Evolutionary conservation across 75 land plant genomes (phyloP), one percentile per base, ranked within the genome.

Genomic region (Azolla pinnata): DNA sequence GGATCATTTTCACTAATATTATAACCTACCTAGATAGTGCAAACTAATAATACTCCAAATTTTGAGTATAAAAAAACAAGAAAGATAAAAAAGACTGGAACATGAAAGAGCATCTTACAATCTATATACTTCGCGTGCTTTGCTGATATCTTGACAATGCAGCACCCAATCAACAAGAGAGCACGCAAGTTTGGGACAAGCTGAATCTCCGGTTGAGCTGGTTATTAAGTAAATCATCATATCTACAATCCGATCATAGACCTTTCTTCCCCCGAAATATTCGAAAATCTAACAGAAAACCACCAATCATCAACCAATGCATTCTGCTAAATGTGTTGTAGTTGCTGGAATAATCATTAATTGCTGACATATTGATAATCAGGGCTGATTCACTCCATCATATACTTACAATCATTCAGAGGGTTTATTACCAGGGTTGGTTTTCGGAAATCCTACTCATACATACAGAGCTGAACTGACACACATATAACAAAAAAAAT

Each of bases 81-180:
- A 61, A 28, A 61, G 21, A 44, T 17, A 19, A 21, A 4, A 61
- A 26, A 33, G 50, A 29, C 1, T 24, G 20, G 31, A 61, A 18
- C 45, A 0, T 24, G 12, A 30, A 26, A 57, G 33, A 57, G 32
- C 18, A 35, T 35, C 40, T 31, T 68, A 88, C 93, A 81, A 31
- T 32, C 80, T 84, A 55, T 89, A 89, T 49, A 81, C 54, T 17
- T 76, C 70, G 54, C 96, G 82, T 60, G 84, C 76, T 29, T 64
- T 49, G 31, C 77, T 45, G 33, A 85, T 50, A 17, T 88, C 96
- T 56, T 76, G 63, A 26, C 45, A 64, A 44, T 76, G 80, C 35
- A 83, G 71, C 45, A 79, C 68, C 62, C 66, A 81, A 48, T 75
- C 68, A 14, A 90, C 70, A 48, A 83, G 49, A 31, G 79, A 69